phyloP scores from a whole-genome alignment of 441 rosid genomes.

The Populus hybrid region DNA sequence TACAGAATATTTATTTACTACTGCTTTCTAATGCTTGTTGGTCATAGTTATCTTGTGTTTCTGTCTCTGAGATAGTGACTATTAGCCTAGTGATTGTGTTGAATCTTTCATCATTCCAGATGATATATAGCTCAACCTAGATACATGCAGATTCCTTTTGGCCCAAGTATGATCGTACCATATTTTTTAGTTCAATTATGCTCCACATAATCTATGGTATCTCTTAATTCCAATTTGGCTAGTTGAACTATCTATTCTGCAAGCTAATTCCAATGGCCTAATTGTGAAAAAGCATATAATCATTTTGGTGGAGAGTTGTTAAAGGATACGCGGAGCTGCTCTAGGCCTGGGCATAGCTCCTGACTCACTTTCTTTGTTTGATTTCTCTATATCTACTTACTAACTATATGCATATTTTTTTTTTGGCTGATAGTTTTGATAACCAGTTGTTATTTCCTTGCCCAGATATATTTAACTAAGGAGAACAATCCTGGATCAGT shows the following conservation, averaged over 20 bases:
- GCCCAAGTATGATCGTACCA: neutral
- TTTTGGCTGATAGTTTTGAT: neutral
- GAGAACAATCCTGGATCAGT: constrained; percentile 67
- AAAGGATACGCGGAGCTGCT: neutral
- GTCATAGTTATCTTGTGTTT: neutral
- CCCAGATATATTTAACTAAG: constrained; percentile 66
- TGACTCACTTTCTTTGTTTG: neutral
- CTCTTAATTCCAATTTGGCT: neutral
- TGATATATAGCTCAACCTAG: neutral
- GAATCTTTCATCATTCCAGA: neutral
- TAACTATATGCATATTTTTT: neutral
- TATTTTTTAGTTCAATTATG: neutral
- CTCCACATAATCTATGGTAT: neutral
- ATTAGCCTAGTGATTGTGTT: neutral
- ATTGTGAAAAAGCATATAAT: neutral
- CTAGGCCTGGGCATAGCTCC: neutral
- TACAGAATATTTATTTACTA: neutral
- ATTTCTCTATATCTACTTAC: neutral
- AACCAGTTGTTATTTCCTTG: constrained; percentile 10
- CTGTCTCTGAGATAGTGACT: neutral
- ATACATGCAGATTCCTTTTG: neutral
- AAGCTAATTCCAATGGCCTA: neutral
- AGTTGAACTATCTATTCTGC: neutral
- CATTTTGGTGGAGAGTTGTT: neutral
- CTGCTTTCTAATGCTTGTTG: neutral